These are phyloP conservation scores for Spathaspora passalidarum DNA, from an alignment of 805 yeast species.

Conservation along the genomic window DNA sequence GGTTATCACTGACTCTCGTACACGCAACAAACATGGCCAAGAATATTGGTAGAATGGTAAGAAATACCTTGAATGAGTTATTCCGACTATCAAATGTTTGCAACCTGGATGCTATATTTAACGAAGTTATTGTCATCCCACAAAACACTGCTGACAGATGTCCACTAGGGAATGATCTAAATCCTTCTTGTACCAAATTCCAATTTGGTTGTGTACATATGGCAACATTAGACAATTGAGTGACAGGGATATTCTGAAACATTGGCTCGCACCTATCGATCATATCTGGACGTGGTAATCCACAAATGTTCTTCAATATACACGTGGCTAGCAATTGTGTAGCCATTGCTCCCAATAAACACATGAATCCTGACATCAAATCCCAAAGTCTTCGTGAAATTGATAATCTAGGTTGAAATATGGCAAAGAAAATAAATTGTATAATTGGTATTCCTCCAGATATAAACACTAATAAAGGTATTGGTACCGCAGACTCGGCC, in stretches of 20 bases:
- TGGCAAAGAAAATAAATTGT: slow-evolving; percentile 18
- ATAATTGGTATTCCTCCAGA: slow-evolving; percentile 30
- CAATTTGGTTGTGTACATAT: slow-evolving; percentile 15
- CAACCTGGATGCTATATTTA: slow-evolving; percentile 31
- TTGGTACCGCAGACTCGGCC: slow-evolving; percentile 26
- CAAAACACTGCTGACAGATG: slow-evolving; percentile 28
- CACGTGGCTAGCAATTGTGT: slow-evolving; percentile 38
- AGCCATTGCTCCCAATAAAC: slow-evolving; percentile 34
- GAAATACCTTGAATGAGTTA: slow-evolving; percentile 26
- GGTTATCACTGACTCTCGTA: slow-evolving; percentile 47
- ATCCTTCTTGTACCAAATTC: slow-evolving; percentile 21
- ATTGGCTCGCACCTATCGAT: slow-evolving; percentile 21
- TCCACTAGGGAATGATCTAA: slow-evolving; percentile 28
- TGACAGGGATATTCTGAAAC: slow-evolving; percentile 6
- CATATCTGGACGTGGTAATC: slow-evolving; percentile 27
- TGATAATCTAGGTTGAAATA: slow-evolving; percentile 10
- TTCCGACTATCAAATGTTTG: slow-evolving; percentile 36
- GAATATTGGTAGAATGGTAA: slow-evolving; percentile 32
- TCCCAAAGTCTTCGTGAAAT: slow-evolving; percentile 38
- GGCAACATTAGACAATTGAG: slow-evolving; percentile 14
- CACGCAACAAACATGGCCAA: slow-evolving; percentile 33
- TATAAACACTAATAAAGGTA: slow-evolving; percentile 25
- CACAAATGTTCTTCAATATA: slow-evolving; percentile 24
- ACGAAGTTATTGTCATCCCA: slow-evolving; percentile 30
- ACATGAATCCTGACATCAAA: slow-evolving; percentile 31